Conservation (phyloP, 371 early-diverging fungal genomes). For the Encephalitozoon cuniculi region DNA sequence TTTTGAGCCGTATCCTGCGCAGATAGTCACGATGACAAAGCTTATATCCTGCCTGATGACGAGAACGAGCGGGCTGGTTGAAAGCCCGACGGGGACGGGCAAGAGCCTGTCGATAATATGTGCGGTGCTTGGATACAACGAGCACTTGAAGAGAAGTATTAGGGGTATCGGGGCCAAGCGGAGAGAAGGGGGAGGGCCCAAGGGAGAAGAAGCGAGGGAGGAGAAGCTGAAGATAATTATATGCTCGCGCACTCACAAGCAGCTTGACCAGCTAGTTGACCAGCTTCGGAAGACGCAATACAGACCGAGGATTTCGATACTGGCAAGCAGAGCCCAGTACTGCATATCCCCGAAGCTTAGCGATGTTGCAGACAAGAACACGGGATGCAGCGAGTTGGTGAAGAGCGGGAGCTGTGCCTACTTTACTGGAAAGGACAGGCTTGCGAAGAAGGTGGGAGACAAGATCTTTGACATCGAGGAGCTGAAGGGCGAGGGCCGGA, state of each 20-base stretch:
- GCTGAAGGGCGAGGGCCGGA: slow-evolving; percentile 53
- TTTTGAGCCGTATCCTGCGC: slow-evolving; percentile 63
- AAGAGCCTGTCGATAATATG: slow-evolving; percentile 65
- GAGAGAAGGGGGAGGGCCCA: not conserved
- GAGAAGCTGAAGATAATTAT: slow-evolving; percentile 63
- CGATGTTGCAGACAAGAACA: slow-evolving; percentile 62
- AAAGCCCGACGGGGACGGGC: slow-evolving; percentile 66
- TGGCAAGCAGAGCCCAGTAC: slow-evolving; percentile 73
- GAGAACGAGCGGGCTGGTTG: slow-evolving; percentile 62
- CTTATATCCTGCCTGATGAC: slow-evolving; percentile 61
- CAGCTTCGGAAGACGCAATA: slow-evolving; percentile 74
- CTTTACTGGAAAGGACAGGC: slow-evolving; percentile 32
- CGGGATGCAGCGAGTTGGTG: slow-evolving; percentile 68
- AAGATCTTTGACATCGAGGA: slow-evolving; percentile 62
- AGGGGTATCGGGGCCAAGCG: not conserved
- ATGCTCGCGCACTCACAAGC: slow-evolving; percentile 80
- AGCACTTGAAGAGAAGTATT: slow-evolving; percentile 28
- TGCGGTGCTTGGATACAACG: slow-evolving; percentile 62
- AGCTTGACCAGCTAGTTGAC: slow-evolving; percentile 74
- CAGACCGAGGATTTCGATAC: slow-evolving; percentile 61
- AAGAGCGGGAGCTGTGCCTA: slow-evolving; percentile 63
- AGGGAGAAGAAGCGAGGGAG: slow-evolving; percentile 17
- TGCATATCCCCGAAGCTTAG: slow-evolving; percentile 70
- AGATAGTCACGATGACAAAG: slow-evolving; percentile 62
- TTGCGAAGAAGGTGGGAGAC: slow-evolving; percentile 30